Conservation (phyloP, 768 basidiomycete genomes). For the Leccinum arenicola region DNA sequence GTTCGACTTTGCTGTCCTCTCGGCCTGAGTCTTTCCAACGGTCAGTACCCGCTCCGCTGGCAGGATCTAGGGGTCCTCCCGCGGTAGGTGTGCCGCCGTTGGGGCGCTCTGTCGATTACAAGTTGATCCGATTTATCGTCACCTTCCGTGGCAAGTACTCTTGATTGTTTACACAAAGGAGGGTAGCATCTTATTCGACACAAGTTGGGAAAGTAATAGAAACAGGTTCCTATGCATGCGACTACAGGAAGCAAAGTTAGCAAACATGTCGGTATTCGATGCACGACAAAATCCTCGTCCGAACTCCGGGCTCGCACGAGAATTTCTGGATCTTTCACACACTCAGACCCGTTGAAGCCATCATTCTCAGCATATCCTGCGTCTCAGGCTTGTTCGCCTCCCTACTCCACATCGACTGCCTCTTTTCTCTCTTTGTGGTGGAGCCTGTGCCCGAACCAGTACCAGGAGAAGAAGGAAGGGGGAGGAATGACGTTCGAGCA, state of each 20-base stretch:
- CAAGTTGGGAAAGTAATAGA: neutral
- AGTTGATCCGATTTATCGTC: neutral
- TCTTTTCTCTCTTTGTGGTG: constrained; percentile 15
- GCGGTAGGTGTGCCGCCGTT: neutral
- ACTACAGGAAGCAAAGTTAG: neutral
- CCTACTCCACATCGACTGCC: constrained; percentile 14
- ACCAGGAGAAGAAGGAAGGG: neutral
- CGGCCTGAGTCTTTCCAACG: no score
- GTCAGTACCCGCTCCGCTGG: no score
- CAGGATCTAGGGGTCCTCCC: no score
- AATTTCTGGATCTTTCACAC: neutral
- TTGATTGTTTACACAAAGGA: neutral
- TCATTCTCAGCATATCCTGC: constrained; percentile 18
- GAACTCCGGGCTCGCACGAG: neutral
- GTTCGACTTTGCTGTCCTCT: no score
- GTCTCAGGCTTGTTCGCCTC: constrained; percentile 22
- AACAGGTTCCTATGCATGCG: neutral
- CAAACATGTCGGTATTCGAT: neutral
- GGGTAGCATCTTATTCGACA: neutral
- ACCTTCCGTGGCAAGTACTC: neutral
- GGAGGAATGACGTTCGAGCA: neutral
- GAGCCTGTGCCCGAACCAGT: neutral
- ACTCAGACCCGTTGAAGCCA: constrained; percentile 1
- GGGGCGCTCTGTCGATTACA: neutral
- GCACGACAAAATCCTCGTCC: neutral